Base-by-base conservation (phyloP, 2,329 filamentous ascomycete genomes). In the Verticillium alfalfae region DNA sequence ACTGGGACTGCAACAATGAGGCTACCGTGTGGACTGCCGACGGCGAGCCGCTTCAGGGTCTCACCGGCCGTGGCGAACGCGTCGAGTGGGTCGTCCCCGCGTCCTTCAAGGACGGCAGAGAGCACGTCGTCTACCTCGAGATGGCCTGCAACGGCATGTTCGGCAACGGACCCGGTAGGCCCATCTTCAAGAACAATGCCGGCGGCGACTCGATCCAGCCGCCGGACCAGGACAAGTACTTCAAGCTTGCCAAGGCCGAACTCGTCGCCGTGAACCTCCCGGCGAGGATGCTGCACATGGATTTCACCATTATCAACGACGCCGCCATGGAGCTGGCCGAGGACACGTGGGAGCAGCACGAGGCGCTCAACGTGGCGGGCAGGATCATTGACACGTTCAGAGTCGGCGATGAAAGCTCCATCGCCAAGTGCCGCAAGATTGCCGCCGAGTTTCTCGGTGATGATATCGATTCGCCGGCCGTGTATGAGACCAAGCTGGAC, bases 131-230 rank as follows among this genome's bases (percentile, higher is more conserved):
- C 65, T 89, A 88, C 67, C 82, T 89, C 63, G 87, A 90, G 73
- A 88, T 89, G 85, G 87, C 87, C 1, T 89, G 87, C 72, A 89
- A 90, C 70, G 81, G 81, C 71, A 89, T 89, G 85, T 89, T 89
- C 71, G 87, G 87, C 77, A 66, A 66, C 39, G 63, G 59, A 0
- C 57, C 61, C 1, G 63, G 62, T 4, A 58, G 63, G 10, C 65
- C 65, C 36, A 63, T 68, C 39, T 68, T 68, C 59, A 66, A 66
- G 52, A 66, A 65, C 61, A 67, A 66, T 34, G 54, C 83, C 3
- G 83, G 83, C 18, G 85, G 84, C 7, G 86, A 88, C 70, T 80
- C 78, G 12, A 89, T 89, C 62, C 85, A 88, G 68, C 86, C 87
- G 34, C 87, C 87, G 0, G 75, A 79, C 45, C 82, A 83, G 6